These are phyloP conservation scores for Themeda triandra DNA, from an alignment of 176 grass and related monocot genomes.

Conservation along the genomic window DNA sequence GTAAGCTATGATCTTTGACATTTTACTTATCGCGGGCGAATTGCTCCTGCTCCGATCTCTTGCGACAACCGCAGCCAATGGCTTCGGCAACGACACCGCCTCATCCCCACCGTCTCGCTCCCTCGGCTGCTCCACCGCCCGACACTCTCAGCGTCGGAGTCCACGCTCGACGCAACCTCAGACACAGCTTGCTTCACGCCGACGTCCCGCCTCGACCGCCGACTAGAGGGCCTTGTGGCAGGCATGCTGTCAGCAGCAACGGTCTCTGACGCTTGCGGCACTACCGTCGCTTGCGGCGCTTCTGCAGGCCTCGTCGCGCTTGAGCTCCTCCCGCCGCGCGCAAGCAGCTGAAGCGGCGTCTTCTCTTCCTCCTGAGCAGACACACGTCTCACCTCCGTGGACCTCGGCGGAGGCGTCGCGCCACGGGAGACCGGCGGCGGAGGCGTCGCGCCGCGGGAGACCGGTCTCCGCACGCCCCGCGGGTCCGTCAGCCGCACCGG, in stretches of 20 bases:
- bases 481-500: neutral
- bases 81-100: constrained; percentile 8
- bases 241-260: neutral
- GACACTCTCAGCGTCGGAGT: constrained; percentile 10
- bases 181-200: neutral
- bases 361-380: neutral
- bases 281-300: neutral
- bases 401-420: no score
- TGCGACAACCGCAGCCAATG: neutral
- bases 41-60: constrained; percentile 41
- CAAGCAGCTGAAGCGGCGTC: constrained; percentile 21
- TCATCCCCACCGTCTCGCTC: constrained; percentile 34
- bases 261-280: neutral
- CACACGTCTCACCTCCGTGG: neutral
- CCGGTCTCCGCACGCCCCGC: constrained; percentile 4
- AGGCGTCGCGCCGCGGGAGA: neutral
- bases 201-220: constrained; percentile 32
- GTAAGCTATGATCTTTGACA: constrained; percentile 8
- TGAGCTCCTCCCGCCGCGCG: constrained; percentile 18
- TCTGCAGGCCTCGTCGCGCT: constrained; percentile 24
- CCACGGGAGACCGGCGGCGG: neutral
- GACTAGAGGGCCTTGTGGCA: constrained; percentile 21
- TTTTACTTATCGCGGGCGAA: constrained; percentile 56
- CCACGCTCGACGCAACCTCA: neutral
- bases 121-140: constrained; percentile 24